Evolutionary conservation across 768 basidiomycete genomes (phyloP).

Genomic region (Myochromella boudieri): DNA sequence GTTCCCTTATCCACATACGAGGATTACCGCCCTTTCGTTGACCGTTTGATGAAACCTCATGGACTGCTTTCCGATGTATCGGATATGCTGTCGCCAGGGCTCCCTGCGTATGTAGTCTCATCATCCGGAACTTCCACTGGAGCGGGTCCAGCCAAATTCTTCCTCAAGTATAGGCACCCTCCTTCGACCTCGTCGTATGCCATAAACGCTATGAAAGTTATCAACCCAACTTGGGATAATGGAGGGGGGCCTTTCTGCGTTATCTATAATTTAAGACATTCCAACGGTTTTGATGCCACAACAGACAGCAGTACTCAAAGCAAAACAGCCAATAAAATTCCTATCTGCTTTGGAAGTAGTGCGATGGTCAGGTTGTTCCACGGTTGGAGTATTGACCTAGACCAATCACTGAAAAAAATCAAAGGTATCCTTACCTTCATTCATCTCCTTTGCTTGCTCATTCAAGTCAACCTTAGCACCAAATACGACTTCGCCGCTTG

Average conservation of each 20-base stretch:
- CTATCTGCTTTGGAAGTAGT: slow-evolving; percentile 8
- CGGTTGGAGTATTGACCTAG: slow-evolving; percentile 4
- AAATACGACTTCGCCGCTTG: slow-evolving; percentile 5
- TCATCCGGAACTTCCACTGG: slow-evolving; percentile 18
- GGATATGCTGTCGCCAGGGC: slow-evolving; percentile 17
- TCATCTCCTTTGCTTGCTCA: not conserved
- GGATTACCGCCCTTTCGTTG: slow-evolving; percentile 9
- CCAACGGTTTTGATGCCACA: slow-evolving; percentile 1
- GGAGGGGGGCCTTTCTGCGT: not conserved
- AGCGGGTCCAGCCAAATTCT: slow-evolving; percentile 11
- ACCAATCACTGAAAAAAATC: not conserved
- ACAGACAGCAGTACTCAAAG: not conserved
- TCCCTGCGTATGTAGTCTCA: slow-evolving; percentile 16
- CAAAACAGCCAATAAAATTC: slow-evolving; percentile 1
- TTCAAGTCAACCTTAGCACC: not conserved
- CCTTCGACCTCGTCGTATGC: not conserved
- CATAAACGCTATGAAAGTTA: not conserved
- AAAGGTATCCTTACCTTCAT: slow-evolving; percentile 2
- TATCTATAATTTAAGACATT: slow-evolving; percentile 6
- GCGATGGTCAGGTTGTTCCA: slow-evolving; percentile 1
- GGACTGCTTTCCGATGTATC: slow-evolving; percentile 4
- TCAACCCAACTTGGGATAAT: not conserved
- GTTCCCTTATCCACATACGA: slow-evolving; percentile 11
- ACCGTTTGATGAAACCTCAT: slow-evolving; percentile 4
- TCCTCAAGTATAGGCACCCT: slow-evolving; percentile 16